Conservation (phyloP, 179 eudicot genomes). For the Spinacia oleracea region DNA sequence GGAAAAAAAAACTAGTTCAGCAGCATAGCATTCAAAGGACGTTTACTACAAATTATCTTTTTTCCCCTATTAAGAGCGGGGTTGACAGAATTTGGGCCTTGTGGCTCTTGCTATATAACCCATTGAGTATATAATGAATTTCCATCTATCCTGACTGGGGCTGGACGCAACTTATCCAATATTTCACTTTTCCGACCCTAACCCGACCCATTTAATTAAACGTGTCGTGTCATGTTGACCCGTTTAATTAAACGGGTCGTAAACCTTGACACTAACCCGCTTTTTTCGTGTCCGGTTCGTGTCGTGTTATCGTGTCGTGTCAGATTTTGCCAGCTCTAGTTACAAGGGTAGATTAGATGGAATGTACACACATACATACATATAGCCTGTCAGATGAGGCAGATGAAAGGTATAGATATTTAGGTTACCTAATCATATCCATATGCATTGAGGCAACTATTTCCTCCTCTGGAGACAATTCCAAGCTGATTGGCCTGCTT, state of each 20-base stretch:
- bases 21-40: background rate
- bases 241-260: too few relatives aligned
- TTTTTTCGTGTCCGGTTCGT: too few relatives aligned
- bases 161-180: background rate
- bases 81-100: background rate
- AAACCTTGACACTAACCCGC: too few relatives aligned
- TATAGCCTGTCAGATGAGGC: background rate
- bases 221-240: too few relatives aligned
- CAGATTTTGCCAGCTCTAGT: too few relatives aligned
- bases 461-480: constrained; percentile 95
- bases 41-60: too few relatives aligned
- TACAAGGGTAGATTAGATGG: background rate
- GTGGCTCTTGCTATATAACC: background rate
- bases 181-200: background rate
- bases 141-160: background rate
- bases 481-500: constrained; percentile 70
- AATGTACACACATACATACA: background rate
- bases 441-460: constrained; percentile 83
- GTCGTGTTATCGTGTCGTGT: too few relatives aligned
- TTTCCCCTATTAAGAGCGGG: too few relatives aligned
- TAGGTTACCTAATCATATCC: constrained; percentile 68
- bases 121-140: background rate
- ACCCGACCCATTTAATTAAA: too few relatives aligned
- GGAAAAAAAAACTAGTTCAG: background rate
- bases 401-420: background rate